Conservation (phyloP, 2,329 filamentous ascomycete genomes). For the Neopestalotiopsis sp. region DNA sequence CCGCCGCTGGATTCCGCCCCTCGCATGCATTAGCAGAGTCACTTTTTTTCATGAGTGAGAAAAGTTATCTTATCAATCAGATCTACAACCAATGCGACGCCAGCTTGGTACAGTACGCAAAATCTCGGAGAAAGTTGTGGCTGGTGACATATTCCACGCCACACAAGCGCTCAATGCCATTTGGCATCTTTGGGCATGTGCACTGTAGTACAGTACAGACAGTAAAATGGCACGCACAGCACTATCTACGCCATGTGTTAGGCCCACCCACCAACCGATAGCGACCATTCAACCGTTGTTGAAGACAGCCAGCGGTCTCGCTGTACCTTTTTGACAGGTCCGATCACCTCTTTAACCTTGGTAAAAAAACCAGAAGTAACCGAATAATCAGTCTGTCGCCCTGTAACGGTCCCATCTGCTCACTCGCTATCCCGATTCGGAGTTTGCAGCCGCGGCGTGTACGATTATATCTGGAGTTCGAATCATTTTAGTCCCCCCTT, state of each 20-base stretch:
- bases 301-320: neutral
- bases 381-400: neutral
- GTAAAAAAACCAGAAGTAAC: conserved; percentile 11
- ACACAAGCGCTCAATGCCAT: neutral
- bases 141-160: neutral
- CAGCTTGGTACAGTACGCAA: too few relatives aligned
- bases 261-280: neutral
- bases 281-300: neutral
- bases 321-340: neutral
- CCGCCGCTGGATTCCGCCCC: neutral
- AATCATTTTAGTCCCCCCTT: neutral
- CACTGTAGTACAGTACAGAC: neutral
- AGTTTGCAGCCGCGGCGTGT: conserved; percentile 3
- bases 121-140: neutral
- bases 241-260: neutral
- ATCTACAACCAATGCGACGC: neutral
- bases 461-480: conserved; percentile 12
- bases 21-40: neutral
- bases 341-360: conserved; percentile 10
- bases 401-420: neutral
- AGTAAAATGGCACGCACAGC: neutral
- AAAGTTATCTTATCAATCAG: conserved; percentile 8
- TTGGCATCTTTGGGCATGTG: neutral
- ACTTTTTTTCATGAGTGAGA: neutral
- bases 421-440: neutral